Evolutionary conservation across 2,329 filamentous ascomycete species (phyloP).

Genomic region (Trichothecium sympodiale): DNA sequence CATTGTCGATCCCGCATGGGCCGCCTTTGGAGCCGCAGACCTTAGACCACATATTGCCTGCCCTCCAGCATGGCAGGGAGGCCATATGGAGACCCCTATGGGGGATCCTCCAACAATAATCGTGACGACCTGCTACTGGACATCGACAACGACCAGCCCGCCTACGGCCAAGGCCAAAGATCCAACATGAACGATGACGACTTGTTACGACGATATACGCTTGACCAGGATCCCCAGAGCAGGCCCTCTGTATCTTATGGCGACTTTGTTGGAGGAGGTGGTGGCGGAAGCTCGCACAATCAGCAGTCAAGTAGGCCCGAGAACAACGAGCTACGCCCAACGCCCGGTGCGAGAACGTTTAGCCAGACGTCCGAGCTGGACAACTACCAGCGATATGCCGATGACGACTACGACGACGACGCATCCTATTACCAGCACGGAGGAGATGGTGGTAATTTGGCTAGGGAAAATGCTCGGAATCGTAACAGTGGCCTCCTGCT

Average conservation of each 20-base stretch:
- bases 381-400: slow-evolving; percentile 86
- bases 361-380: slow-evolving; percentile 72
- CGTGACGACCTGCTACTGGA: slow-evolving; percentile 60
- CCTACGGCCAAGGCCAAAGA: slow-evolving; percentile 66
- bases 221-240: slow-evolving; percentile 49
- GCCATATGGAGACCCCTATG: slow-evolving; percentile 35
- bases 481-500: slow-evolving; percentile 82
- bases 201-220: slow-evolving; percentile 63
- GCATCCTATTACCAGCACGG: slow-evolving; percentile 76
- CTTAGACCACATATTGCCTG: slow-evolving; percentile 21
- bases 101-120: slow-evolving; percentile 34
- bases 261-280: slow-evolving; percentile 71
- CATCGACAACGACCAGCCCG: slow-evolving; percentile 57
- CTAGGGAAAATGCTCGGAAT: slow-evolving; percentile 49
- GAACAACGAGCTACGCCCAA: slow-evolving; percentile 7
- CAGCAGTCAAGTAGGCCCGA: slow-evolving; percentile 5
- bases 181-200: slow-evolving; percentile 75
- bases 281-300: slow-evolving; percentile 28
- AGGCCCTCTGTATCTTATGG: slow-evolving; percentile 90
- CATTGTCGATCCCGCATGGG: slow-evolving; percentile 20
- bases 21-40: slow-evolving; percentile 14
- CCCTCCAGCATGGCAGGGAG: slow-evolving; percentile 50
- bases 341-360: slow-evolving; percentile 37
- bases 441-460: slow-evolving; percentile 38
- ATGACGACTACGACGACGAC: slow-evolving; percentile 71